Conservation (phyloP, 768 basidiomycete genomes). For the Tephrocybe sp. region DNA sequence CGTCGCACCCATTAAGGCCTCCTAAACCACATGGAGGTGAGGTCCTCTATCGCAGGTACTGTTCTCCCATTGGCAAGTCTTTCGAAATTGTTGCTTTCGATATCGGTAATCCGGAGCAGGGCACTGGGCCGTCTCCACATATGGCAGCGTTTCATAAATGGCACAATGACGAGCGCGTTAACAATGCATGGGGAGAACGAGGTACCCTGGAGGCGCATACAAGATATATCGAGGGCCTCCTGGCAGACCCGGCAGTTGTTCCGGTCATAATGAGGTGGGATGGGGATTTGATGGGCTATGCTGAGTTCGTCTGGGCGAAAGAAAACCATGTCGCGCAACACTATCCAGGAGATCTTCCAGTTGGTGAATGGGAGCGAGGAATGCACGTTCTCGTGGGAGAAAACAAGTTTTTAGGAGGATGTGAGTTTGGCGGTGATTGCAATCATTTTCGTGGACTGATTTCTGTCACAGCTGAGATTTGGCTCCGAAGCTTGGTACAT, state of each 20-base stretch:
- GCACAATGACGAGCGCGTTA: conserved; percentile 49
- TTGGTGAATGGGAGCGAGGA: conserved; percentile 32
- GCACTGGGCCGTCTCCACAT: conserved; percentile 27
- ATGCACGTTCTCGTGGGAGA: conserved; percentile 48
- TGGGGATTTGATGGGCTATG: conserved; percentile 40
- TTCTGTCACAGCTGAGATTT: conserved; percentile 27
- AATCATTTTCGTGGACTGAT: neutral
- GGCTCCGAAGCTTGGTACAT: conserved; percentile 37
- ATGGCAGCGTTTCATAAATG: conserved; percentile 44
- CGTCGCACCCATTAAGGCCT: conserved; percentile 51
- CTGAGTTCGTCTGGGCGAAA: conserved; percentile 45
- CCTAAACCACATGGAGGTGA: conserved; percentile 40
- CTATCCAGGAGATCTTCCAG: conserved; percentile 21
- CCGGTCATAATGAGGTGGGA: conserved; percentile 49
- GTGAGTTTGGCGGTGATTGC: conserved; percentile 25
- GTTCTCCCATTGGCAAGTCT: conserved; percentile 28
- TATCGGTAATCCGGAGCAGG: conserved; percentile 22
- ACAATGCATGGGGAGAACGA: conserved; percentile 42
- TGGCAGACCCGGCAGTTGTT: conserved; percentile 37
- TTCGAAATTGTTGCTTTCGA: conserved; percentile 33
- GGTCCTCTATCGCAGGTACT: conserved; percentile 40
- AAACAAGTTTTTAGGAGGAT: conserved; percentile 41
- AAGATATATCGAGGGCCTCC: conserved; percentile 32
- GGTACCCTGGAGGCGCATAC: conserved; percentile 43
- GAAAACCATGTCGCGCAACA: conserved; percentile 34